Conservation (phyloP, 73 alveolate genomes). For the Strombidium stylifer region DNA sequence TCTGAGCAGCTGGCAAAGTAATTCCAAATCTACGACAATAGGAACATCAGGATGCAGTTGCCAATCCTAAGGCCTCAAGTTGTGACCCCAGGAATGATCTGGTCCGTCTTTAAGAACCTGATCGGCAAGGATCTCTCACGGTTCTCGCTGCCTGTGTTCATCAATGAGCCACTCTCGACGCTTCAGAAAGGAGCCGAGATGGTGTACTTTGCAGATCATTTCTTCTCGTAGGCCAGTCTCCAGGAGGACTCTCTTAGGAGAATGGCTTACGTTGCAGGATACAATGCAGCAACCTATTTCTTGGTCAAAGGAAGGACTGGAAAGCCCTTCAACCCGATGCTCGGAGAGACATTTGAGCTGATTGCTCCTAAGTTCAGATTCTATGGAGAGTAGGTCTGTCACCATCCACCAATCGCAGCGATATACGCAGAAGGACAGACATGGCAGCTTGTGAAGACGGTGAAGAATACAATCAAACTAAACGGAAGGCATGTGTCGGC, state of each 20-base stretch:
- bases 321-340: constrained; percentile 91
- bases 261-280: constrained; percentile 48
- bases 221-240: too few relatives aligned
- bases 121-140: constrained; percentile 44
- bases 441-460: too few relatives aligned
- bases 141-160: constrained; percentile 76
- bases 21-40: too few relatives aligned
- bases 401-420: constrained; percentile 93
- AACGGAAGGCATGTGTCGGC: constrained; percentile 60
- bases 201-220: constrained; percentile 67
- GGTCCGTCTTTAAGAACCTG: constrained; percentile 11
- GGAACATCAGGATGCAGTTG: too few relatives aligned
- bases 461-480: background rate
- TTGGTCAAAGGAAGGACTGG: constrained; percentile 54
- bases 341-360: constrained; percentile 94
- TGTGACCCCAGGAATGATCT: too few relatives aligned
- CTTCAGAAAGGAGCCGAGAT: constrained; percentile 81
- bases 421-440: too few relatives aligned
- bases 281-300: constrained; percentile 40
- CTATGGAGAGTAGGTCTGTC: constrained; percentile 86
- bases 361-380: constrained; percentile 61
- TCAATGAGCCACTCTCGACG: constrained; percentile 93
- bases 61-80: too few relatives aligned
- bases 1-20: too few relatives aligned
- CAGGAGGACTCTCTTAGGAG: constrained; percentile 49